Percentiles rank a stretch among this genome's conserved stretches.
Evolutionary conservation across 106 monocot species (phyloP).

Genomic region (Dioscorea zingiberensis): DNA sequence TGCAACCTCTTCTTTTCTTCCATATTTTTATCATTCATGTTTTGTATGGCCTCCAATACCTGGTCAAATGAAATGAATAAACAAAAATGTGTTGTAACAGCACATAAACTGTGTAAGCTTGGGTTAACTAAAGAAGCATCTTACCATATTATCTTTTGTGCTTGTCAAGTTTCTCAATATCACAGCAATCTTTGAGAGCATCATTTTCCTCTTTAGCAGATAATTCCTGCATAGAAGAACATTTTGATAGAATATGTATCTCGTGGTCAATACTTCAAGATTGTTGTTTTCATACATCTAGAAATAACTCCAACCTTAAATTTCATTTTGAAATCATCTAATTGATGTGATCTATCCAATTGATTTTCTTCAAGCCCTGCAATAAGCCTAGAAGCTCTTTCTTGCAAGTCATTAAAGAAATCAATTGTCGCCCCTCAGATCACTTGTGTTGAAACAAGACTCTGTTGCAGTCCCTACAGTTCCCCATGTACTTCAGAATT

Average conservation of each 20-base stretch:
- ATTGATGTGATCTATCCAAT: slow-evolving; percentile 15
- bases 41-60: slow-evolving; percentile 38
- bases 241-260: background rate
- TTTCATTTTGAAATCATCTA: slow-evolving; percentile 30
- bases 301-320: slow-evolving; percentile 40
- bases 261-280: background rate
- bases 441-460: slow-evolving; percentile 35
- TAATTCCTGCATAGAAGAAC: slow-evolving; percentile 28
- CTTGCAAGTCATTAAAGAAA: slow-evolving; percentile 44
- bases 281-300: too few species aligned
- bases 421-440: slow-evolving; percentile 46
- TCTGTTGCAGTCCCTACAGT: slow-evolving; percentile 42
- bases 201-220: slow-evolving; percentile 46
- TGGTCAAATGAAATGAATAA: slow-evolving; percentile 13
- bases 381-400: slow-evolving; percentile 20
- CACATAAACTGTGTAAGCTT: background rate
- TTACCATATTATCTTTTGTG: slow-evolving; percentile 42
- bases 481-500: background rate
- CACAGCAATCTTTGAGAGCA: slow-evolving; percentile 46
- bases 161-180: slow-evolving; percentile 35
- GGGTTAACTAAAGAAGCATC: background rate
- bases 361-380: slow-evolving; percentile 34
- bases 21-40: slow-evolving; percentile 10
- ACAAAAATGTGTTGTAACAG: background rate
- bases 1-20: slow-evolving; percentile 20